Conservation (phyloP, 352 stramenopile species). For the Plasmopara halstedii region DNA sequence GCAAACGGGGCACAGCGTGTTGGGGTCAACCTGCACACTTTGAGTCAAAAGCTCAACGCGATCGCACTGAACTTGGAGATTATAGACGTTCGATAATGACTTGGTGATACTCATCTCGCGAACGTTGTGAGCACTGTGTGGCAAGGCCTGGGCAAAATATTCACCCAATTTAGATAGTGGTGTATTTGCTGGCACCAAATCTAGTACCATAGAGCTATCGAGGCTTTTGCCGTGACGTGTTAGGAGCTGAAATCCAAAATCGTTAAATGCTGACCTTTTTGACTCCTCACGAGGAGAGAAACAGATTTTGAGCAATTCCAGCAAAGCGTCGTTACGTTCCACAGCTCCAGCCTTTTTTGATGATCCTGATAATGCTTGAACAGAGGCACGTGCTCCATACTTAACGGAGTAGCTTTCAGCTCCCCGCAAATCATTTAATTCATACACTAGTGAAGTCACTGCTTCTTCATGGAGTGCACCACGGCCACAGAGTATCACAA, state of each 20-base stretch:
- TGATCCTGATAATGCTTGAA: constrained; percentile 9
- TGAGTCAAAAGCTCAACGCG: constrained; percentile 71
- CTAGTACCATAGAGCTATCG: constrained; percentile 57
- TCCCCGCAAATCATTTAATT: constrained; percentile 73
- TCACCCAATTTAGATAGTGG: constrained; percentile 76
- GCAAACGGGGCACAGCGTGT: constrained; percentile 71
- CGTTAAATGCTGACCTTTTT: constrained; percentile 70
- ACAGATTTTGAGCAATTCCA: constrained; percentile 73
- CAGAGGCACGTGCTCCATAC: constrained; percentile 43
- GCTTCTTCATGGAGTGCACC: constrained; percentile 75
- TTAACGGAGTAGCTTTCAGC: constrained; percentile 80
- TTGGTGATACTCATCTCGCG: constrained; percentile 74
- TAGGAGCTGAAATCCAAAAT: constrained; percentile 76
- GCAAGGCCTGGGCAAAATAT: constrained; percentile 76
- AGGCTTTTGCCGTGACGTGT: constrained; percentile 71
- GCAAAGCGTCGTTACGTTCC: constrained; percentile 60
- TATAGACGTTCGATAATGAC: constrained; percentile 85
- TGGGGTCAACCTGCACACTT: constrained; percentile 76
- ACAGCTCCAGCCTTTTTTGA: constrained; percentile 36
- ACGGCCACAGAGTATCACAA: constrained; percentile 79
- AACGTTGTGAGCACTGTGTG: constrained; percentile 75
- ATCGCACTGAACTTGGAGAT: constrained; percentile 83
- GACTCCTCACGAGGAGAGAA: constrained; percentile 73
- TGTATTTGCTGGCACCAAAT: constrained; percentile 58
- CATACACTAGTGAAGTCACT: constrained; percentile 62